phyloP scores from a whole-genome alignment of 331 rosid species.

The Erythrophleum ivorense region DNA sequence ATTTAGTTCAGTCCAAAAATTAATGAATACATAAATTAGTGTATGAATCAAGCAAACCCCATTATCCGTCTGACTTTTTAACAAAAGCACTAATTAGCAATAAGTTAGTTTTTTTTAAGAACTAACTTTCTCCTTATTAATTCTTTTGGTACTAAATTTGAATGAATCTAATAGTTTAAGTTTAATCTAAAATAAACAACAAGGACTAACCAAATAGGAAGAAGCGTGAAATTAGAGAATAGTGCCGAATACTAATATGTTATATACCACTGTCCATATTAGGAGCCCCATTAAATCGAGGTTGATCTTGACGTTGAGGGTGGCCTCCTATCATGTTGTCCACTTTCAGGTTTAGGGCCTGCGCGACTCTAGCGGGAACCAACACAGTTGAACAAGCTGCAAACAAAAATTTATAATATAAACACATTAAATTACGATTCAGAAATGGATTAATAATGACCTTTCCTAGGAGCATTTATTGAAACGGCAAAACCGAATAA shows the following conservation, averaged over 20 bases:
- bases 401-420: neutral
- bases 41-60: too few species aligned
- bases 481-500: neutral
- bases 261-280: slow-evolving; percentile 56
- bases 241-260: too few species aligned
- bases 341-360: slow-evolving; percentile 75
- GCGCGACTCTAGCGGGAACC: slow-evolving; percentile 81
- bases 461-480: neutral
- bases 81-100: neutral
- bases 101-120: neutral
- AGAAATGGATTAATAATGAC: neutral
- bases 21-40: too few species aligned
- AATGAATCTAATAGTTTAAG: too few species aligned
- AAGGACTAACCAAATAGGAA: too few species aligned
- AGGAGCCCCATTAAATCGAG: slow-evolving; percentile 45
- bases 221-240: too few species aligned
- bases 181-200: too few species aligned
- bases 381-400: slow-evolving; percentile 73
- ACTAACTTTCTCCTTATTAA: neutral
- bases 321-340: slow-evolving; percentile 56
- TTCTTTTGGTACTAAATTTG: too few species aligned
- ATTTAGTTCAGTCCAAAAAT: neutral
- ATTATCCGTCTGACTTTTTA: neutral
- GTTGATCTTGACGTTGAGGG: slow-evolving; percentile 51
- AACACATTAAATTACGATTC: neutral